A percentile compares a stretch with the other conserved stretches of the same genome.
These are phyloP conservation scores for Suillus spraguei DNA, from an alignment of 768 basidiomycete species.

Conservation along the genomic window DNA sequence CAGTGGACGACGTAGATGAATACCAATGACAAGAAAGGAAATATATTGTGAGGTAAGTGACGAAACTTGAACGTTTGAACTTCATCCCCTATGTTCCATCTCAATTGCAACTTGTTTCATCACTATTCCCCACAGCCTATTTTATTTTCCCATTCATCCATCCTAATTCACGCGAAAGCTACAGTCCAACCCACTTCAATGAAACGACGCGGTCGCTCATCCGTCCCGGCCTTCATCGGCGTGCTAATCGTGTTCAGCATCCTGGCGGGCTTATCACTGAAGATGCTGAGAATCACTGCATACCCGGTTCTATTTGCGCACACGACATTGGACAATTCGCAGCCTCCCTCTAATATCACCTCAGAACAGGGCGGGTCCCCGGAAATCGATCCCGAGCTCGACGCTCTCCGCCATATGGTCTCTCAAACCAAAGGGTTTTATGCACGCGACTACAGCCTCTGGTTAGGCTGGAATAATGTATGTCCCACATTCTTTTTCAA, in stretches of 20 bases:
- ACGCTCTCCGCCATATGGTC: constrained; percentile 38
- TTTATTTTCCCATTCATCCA: background rate
- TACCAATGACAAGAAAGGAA: constrained; percentile 6
- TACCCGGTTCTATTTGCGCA: constrained; percentile 17
- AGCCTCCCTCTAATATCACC: constrained; percentile 18
- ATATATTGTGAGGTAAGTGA: background rate
- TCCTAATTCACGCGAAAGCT: constrained; percentile 5
- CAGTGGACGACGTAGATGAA: background rate
- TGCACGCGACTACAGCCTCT: constrained; percentile 47
- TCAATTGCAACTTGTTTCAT: background rate
- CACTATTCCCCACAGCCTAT: constrained; percentile 1
- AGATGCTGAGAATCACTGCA: constrained; percentile 19
- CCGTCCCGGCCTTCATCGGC: constrained; percentile 12
- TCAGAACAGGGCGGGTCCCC: constrained; percentile 2
- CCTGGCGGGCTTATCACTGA: constrained; percentile 29
- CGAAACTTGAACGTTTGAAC: background rate
- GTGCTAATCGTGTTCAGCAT: constrained; percentile 29
- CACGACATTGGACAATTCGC: constrained; percentile 15
- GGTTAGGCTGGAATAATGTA: constrained; percentile 55
- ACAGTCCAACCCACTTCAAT: background rate
- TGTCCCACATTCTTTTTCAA: background rate
- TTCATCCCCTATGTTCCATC: background rate
- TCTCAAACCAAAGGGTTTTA: constrained; percentile 45
- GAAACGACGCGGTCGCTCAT: background rate
- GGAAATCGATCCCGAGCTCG: constrained; percentile 24